Evolutionary conservation across 2,329 filamentous ascomycete genomes (phyloP).

Genomic region (Botrytis deweyae): DNA sequence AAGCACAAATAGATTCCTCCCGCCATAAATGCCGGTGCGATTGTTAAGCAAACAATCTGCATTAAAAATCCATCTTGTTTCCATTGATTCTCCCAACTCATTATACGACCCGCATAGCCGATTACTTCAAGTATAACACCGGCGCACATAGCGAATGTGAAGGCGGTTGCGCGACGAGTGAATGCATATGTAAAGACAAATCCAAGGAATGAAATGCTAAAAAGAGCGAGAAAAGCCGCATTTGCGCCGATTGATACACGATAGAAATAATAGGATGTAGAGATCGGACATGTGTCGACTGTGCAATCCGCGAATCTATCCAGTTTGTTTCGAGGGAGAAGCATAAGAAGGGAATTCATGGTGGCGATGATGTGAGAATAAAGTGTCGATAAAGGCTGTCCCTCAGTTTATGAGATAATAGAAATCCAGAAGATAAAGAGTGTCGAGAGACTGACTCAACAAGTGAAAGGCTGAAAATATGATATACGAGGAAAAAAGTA

Average conservation of each 20-base stretch:
- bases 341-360: slow-evolving; percentile 5
- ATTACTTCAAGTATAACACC: slow-evolving; percentile 57
- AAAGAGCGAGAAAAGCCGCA: slow-evolving; percentile 51
- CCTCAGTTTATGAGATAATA: not conserved
- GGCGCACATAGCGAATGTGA: slow-evolving; percentile 52
- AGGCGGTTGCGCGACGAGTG: slow-evolving; percentile 50
- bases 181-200: slow-evolving; percentile 45
- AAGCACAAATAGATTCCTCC: slow-evolving; percentile 65
- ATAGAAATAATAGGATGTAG: slow-evolving; percentile 51
- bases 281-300: slow-evolving; percentile 38
- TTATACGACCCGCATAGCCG: slow-evolving; percentile 59
- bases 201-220: slow-evolving; percentile 45
- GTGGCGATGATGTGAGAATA: not conserved
- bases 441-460: not conserved
- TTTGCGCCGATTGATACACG: slow-evolving; percentile 55
- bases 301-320: slow-evolving; percentile 7
- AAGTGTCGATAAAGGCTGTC: not conserved
- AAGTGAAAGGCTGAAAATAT: not conserved
- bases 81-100: slow-evolving; percentile 55
- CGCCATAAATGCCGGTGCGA: slow-evolving; percentile 64
- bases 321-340: slow-evolving; percentile 13
- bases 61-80: slow-evolving; percentile 50
- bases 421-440: not conserved
- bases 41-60: slow-evolving; percentile 61
- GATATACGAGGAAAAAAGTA: not conserved